Percentiles rank a stretch among this genome's conserved stretches.
phyloP scores from a whole-genome alignment of 2,329 filamentous ascomycete species.

The Pseudopithomyces chartarum region DNA sequence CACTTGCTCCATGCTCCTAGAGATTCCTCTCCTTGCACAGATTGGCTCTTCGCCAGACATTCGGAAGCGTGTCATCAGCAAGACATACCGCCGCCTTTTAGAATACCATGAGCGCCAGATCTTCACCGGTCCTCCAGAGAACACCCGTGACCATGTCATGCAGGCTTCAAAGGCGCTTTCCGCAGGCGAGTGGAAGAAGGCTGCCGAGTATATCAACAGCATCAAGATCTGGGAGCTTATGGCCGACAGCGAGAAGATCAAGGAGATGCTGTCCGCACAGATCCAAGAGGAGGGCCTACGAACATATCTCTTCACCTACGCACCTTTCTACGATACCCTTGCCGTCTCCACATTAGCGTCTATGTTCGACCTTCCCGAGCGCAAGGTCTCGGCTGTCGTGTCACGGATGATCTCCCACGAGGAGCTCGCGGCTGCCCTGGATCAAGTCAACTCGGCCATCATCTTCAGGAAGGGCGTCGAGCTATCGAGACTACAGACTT shows the following conservation, averaged over 20 bases:
- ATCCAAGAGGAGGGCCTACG: constrained; percentile 98
- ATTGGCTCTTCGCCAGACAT: constrained; percentile 95
- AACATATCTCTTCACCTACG: constrained; percentile 99
- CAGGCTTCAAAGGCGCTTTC: constrained; percentile 97
- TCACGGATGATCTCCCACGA: constrained; percentile 99
- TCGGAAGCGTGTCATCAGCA: constrained; percentile 97
- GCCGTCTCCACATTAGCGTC: constrained; percentile 80
- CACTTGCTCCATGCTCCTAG: constrained; percentile 98
- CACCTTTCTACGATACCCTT: constrained; percentile 97
- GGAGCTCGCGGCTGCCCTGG: constrained; percentile 91
- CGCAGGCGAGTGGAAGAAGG: constrained; percentile 98
- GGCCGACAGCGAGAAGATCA: constrained; percentile 90
- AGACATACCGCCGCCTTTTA: constrained; percentile 98
- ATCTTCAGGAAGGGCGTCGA: constrained; percentile 99
- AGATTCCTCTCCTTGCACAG: constrained; percentile 95
- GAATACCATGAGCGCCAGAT: constrained; percentile 99
- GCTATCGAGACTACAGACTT: constrained; percentile 90
- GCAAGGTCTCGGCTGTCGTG: constrained; percentile 92
- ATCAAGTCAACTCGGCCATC: constrained; percentile 96
- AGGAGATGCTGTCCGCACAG: constrained; percentile 95
- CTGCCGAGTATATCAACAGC: constrained; percentile 87
- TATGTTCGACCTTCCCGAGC: constrained; percentile 93
- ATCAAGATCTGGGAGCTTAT: constrained; percentile 99
- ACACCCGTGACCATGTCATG: constrained; percentile 99
- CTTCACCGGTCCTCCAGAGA: constrained; percentile 97